Percentiles rank a stretch among this genome's conserved stretches.
Evolutionary conservation across 805 yeast species (phyloP).

Genomic region (Teunomyces barrocoloradensis): DNA sequence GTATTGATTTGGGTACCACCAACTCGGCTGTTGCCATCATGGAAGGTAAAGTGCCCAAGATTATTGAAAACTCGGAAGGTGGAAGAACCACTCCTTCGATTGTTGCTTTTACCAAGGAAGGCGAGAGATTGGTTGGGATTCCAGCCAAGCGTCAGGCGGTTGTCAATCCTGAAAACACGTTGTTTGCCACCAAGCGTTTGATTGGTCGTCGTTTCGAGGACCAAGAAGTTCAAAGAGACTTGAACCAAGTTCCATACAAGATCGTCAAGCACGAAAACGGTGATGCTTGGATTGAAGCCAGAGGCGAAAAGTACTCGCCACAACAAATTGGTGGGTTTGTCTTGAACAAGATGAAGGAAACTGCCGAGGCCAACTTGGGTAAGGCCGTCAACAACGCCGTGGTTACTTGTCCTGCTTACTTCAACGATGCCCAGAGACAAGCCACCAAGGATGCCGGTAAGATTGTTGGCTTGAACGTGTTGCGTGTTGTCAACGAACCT

Average conservation of each 20-base stretch:
- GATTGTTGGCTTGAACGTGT: conserved; percentile 88
- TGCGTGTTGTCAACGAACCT: conserved; percentile 88
- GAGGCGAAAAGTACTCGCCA: conserved; percentile 86
- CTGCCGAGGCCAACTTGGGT: conserved; percentile 90
- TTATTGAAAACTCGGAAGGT: conserved; percentile 70
- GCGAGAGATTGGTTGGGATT: conserved; percentile 88
- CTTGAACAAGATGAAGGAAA: conserved; percentile 96
- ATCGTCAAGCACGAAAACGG: conserved; percentile 88
- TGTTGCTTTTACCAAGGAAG: conserved; percentile 90
- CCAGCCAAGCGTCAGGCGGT: conserved; percentile 97
- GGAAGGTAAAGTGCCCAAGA: conserved; percentile 76
- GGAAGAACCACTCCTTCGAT: conserved; percentile 83
- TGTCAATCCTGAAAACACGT: conserved; percentile 89
- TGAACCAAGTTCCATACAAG: conserved; percentile 84
- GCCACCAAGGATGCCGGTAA: conserved; percentile 98
- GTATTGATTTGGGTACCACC: conserved; percentile 86
- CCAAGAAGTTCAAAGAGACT: conserved; percentile 85
- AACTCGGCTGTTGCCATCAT: conserved; percentile 86
- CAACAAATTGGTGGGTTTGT: conserved; percentile 93
- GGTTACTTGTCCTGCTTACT: conserved; percentile 87
- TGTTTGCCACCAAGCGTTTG: conserved; percentile 91
- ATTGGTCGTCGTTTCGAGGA: conserved; percentile 93
- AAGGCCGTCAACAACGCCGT: conserved; percentile 86
- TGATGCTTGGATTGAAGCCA: conserved; percentile 94
- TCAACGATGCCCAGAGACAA: conserved; percentile 89